A percentile compares a stretch with the other conserved stretches of the same genome.
Conservation (phyloP, 768 basidiomycete species). For the Lactarius evosmus region DNA sequence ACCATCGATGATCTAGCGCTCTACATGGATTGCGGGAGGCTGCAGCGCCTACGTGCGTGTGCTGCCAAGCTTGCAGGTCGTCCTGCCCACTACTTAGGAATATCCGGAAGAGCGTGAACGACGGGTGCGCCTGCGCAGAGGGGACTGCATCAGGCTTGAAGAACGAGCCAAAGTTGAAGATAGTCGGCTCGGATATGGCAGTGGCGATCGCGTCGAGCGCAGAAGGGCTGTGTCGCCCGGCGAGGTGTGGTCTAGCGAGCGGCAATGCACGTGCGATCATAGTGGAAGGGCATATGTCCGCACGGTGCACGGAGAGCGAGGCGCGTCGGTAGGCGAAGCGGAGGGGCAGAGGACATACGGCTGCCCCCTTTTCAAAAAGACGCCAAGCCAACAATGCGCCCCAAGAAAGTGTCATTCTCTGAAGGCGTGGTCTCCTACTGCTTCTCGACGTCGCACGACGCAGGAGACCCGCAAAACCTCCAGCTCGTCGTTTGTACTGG, state of each 20-base stretch:
- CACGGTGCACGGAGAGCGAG: slow-evolving; percentile 34
- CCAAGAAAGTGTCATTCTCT: slow-evolving; percentile 66
- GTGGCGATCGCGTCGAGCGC: slow-evolving; percentile 60
- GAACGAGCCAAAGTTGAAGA: slow-evolving; percentile 80
- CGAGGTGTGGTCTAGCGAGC: slow-evolving; percentile 55
- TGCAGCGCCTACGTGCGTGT: slow-evolving; percentile 46
- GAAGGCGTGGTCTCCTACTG: slow-evolving; percentile 76
- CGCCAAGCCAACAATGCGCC: slow-evolving; percentile 59
- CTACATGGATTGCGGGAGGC: too few species aligned
- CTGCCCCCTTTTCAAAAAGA: slow-evolving; percentile 53
- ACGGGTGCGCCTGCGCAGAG: slow-evolving; percentile 60
- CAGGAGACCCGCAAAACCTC: slow-evolving; percentile 57
- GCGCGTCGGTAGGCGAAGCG: neutral
- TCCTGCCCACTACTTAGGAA: slow-evolving; percentile 63
- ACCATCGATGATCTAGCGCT: too few species aligned
- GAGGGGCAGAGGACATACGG: slow-evolving; percentile 43
- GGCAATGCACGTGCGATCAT: slow-evolving; percentile 58
- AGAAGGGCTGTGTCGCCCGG: slow-evolving; percentile 48
- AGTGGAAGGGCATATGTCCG: slow-evolving; percentile 62
- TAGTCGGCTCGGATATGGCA: slow-evolving; percentile 59
- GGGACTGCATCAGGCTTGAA: slow-evolving; percentile 74
- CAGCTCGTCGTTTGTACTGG: too few species aligned
- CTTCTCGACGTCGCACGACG: slow-evolving; percentile 59
- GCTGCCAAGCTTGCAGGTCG: slow-evolving; percentile 62
- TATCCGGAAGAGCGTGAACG: slow-evolving; percentile 70